Evolutionary conservation across 2,329 filamentous ascomycete species (phyloP).

Genomic region (Seiridium unicorne): DNA sequence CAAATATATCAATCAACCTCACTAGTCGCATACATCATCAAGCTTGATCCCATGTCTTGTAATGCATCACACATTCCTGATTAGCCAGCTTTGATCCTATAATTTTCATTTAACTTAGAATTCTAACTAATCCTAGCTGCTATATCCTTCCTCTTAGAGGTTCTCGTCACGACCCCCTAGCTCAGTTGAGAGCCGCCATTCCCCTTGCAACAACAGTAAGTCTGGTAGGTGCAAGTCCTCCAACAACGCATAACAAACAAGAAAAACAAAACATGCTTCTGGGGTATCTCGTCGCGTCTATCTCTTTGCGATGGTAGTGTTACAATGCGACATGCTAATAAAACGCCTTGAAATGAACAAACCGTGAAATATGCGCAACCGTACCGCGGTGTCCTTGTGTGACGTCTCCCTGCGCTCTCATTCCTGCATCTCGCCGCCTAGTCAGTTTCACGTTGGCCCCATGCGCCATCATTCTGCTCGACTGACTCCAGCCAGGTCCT

Average conservation of each 20-base stretch:
- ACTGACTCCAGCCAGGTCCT: slow-evolving; percentile 31
- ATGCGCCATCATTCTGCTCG: slow-evolving; percentile 24
- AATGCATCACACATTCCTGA: too few species aligned
- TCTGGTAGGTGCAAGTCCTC: not conserved
- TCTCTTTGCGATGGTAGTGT: not conserved
- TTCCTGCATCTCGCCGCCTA: not conserved
- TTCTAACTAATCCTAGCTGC: too few species aligned
- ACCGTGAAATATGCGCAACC: not conserved
- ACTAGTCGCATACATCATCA: too few species aligned
- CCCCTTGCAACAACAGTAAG: too few species aligned
- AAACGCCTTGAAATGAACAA: not conserved
- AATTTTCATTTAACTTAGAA: too few species aligned
- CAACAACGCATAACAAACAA: not conserved
- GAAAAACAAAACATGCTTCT: slow-evolving; percentile 2
- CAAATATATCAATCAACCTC: too few species aligned
- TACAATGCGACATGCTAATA: not conserved
- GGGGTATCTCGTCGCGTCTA: slow-evolving; percentile 5
- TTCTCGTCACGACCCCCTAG: too few species aligned
- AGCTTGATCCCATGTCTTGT: too few species aligned
- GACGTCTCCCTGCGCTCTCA: not conserved
- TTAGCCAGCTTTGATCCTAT: too few species aligned
- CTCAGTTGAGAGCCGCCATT: too few species aligned
- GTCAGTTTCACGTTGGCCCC: not conserved
- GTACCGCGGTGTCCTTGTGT: not conserved
- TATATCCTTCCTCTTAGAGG: too few species aligned